These are phyloP conservation scores for Chytriomyces confervae DNA, from an alignment of 192 early-diverging fungal species.

Conservation along the genomic window DNA sequence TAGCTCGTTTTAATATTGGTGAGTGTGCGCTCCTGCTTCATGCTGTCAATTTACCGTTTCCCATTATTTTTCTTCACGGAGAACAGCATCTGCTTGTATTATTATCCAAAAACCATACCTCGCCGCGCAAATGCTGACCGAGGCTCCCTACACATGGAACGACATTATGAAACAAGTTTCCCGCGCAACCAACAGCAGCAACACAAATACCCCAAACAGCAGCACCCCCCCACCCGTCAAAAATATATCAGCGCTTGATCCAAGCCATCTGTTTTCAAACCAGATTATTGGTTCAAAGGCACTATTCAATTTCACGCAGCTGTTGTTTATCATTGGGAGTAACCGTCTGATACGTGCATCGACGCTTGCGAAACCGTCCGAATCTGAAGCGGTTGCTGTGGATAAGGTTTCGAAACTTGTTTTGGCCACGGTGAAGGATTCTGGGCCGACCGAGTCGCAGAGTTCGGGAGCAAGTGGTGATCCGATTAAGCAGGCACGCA, in stretches of 20 bases:
- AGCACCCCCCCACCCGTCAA: no score
- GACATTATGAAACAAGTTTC: constrained; percentile 2
- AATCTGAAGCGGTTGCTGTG: constrained; percentile 1
- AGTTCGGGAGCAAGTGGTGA: neutral
- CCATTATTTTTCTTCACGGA: neutral
- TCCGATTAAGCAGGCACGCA: neutral
- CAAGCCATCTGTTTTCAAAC: neutral
- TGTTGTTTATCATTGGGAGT: constrained; percentile 6
- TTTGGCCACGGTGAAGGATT: neutral
- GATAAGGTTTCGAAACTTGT: constrained; percentile 11
- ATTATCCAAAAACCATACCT: neutral
- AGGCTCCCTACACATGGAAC: neutral
- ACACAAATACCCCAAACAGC: neutral
- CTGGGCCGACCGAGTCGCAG: neutral
- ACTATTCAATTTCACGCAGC: constrained; percentile 23
- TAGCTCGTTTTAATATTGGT: constrained; percentile 25
- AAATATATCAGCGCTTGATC: neutral
- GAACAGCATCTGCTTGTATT: constrained; percentile 11
- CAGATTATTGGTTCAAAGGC: neutral
- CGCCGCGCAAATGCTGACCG: constrained; percentile 4
- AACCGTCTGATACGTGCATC: neutral
- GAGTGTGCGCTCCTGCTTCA: neutral
- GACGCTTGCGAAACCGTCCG: neutral
- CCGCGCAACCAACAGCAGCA: neutral
- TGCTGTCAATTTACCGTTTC: neutral